Evolutionary conservation across 1,284 basidiomycete genomes (phyloP), one percentile per base, ranked within the genome.

Genomic region (Cutaneotrichosporon sp.): DNA sequence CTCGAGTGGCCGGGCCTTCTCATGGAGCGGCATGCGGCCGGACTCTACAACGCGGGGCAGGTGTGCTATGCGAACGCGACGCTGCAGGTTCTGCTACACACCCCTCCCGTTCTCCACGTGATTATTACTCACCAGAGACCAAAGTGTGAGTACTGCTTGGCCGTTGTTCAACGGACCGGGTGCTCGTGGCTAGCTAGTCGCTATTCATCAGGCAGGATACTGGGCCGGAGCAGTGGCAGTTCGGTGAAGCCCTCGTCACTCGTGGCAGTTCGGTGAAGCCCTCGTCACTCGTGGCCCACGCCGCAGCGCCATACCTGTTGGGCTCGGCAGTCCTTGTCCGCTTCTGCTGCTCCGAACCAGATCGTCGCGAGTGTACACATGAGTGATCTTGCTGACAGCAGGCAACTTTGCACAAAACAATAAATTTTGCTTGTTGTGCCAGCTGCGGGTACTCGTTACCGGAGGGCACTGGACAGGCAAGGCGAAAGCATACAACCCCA

Each of bases 41-140:
- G 94, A 1, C 78, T 98, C 32, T 78, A 83, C 66, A 99, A 99
- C 75, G 84, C 79, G n/a, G 91, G 91, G 46, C 98, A 97, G 72
- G 96, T 91, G 1, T 99, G 96, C 76, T 99, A 97, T 75, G 79
- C 97, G 64, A 99, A 99, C 75, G 92, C 90, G 60, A 89, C 88
- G 29, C 77, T 98, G 54, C 96, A 99, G 77, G 90, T 91, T 62
- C 80, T 98, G 45, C 76, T 97, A 19, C 93, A 98, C 71, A 97
- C 94, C 0, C 86, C 93, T 9, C 91, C 93, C 3, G 80, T 99
- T 17, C 79, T 96, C 26, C 81, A 82, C 58, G 75, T 88, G 32
- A 72, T 93, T 11, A 57, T 81, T 27, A 77, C 75, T 2, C 88
- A 93, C 65, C 74, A 75, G 42, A 37, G 56, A 16, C 56, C 57